A percentile compares a stretch with the other conserved stretches of the same genome.
These are phyloP conservation scores for Rhytidhysteron rufulum DNA, from an alignment of 2,329 filamentous ascomycete genomes.

Conservation along the genomic window DNA sequence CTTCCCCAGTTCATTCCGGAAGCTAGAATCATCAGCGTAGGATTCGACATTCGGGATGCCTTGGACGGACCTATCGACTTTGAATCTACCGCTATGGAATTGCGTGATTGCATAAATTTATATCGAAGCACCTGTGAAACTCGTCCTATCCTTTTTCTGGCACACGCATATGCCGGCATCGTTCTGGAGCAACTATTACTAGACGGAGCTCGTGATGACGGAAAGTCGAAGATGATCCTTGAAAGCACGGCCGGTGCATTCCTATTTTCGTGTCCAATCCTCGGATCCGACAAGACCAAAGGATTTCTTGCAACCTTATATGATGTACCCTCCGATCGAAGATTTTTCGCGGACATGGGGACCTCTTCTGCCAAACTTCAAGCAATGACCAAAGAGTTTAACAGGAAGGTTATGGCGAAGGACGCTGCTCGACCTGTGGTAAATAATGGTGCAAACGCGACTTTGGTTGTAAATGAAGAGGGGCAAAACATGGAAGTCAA, in stretches of 20 bases:
- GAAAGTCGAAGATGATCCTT: neutral
- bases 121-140: neutral
- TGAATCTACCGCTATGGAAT: neutral
- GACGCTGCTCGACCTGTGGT: too few relatives aligned
- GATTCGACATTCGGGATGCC: neutral
- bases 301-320: neutral
- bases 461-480: too few relatives aligned
- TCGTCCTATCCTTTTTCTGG: slow-evolving; percentile 3
- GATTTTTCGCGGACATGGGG: neutral
- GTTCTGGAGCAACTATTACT: slow-evolving; percentile 1
- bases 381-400: neutral
- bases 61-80: neutral
- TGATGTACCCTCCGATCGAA: neutral
- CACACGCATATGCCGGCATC: slow-evolving; percentile 3
- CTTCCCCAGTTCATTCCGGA: too few relatives aligned
- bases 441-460: too few relatives aligned
- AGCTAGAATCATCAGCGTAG: too few relatives aligned
- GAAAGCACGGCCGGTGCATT: neutral
- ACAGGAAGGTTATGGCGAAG: neutral
- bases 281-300: neutral
- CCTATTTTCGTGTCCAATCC: neutral
- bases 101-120: neutral
- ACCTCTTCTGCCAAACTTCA: neutral
- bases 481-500: neutral
- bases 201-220: neutral